Percentiles rank a stretch among this genome's conserved stretches.
These are phyloP conservation scores for Copromyces sp. DNA, from an alignment of 495 filamentous ascomycete species.

Conservation along the genomic window DNA sequence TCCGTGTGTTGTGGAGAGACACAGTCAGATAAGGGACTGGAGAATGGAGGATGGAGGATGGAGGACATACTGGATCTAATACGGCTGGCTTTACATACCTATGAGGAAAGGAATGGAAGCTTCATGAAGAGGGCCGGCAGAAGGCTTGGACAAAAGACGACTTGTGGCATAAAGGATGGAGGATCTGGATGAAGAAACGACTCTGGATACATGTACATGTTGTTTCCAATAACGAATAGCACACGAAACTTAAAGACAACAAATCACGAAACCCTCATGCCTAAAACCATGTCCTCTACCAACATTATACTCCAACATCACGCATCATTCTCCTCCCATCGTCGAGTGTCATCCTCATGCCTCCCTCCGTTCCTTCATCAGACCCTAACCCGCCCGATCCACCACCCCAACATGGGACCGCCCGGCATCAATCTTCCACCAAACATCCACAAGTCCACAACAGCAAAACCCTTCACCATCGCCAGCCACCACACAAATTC, in stretches of 20 bases:
- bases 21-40: neutral
- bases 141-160: neutral
- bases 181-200: neutral
- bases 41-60: neutral
- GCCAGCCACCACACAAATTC: neutral
- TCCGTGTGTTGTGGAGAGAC: neutral
- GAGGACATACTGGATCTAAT: neutral
- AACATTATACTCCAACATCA: neutral
- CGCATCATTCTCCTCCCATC: neutral
- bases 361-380: neutral
- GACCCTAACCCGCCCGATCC: neutral
- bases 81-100: neutral
- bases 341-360: neutral
- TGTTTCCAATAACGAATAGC: neutral
- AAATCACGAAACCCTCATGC: neutral
- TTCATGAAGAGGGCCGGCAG: neutral
- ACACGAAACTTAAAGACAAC: no score
- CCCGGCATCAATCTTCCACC: neutral
- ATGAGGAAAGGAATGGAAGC: neutral
- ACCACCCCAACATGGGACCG: neutral
- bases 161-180: neutral
- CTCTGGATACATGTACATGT: neutral
- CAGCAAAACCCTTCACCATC: fast-evolving
- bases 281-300: neutral
- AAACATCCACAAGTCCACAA: neutral